These are phyloP conservation scores for Phascolomyces articulosus DNA, from an alignment of 371 early-diverging fungal species.

Conservation along the genomic window DNA sequence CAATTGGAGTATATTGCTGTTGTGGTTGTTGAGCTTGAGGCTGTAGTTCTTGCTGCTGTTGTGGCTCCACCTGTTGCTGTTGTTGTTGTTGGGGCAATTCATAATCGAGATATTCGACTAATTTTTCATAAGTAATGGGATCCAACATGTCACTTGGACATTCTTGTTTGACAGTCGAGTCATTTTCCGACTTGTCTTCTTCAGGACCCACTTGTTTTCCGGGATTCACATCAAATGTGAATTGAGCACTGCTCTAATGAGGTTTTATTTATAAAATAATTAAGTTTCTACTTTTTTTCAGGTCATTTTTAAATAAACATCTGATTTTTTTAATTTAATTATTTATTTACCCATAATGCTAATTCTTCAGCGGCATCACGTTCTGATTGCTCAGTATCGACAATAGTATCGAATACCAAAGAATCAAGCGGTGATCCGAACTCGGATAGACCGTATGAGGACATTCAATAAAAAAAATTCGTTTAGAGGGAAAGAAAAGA, in stretches of 20 bases:
- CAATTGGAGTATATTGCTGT: constrained; percentile 8
- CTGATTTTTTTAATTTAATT: not conserved
- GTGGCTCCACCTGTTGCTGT: constrained; percentile 22
- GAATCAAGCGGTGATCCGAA: constrained; percentile 38
- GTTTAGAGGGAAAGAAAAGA: no score
- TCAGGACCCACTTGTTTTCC: constrained; percentile 54
- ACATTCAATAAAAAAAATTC: not conserved
- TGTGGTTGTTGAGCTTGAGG: constrained; percentile 20
- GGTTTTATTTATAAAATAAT: no score
- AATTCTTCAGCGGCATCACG: constrained; percentile 51
- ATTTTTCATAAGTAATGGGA: constrained; percentile 42
- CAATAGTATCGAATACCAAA: constrained; percentile 36
- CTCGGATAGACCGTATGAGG: not conserved
- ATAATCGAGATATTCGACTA: constrained; percentile 45
- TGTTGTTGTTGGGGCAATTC: constrained; percentile 47
- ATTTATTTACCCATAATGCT: constrained; percentile 47
- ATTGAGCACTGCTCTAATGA: constrained; percentile 66
- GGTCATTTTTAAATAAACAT: not conserved
- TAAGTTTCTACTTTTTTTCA: not conserved
- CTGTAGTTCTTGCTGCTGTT: constrained; percentile 17
- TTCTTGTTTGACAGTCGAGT: constrained; percentile 8
- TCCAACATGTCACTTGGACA: constrained; percentile 19
- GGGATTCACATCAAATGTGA: constrained; percentile 65
- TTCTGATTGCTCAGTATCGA: constrained; percentile 29
- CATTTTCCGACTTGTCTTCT: constrained; percentile 33